These are phyloP conservation scores for Auricularia heimuer DNA, from an alignment of 768 basidiomycete genomes.

Conservation along the genomic window DNA sequence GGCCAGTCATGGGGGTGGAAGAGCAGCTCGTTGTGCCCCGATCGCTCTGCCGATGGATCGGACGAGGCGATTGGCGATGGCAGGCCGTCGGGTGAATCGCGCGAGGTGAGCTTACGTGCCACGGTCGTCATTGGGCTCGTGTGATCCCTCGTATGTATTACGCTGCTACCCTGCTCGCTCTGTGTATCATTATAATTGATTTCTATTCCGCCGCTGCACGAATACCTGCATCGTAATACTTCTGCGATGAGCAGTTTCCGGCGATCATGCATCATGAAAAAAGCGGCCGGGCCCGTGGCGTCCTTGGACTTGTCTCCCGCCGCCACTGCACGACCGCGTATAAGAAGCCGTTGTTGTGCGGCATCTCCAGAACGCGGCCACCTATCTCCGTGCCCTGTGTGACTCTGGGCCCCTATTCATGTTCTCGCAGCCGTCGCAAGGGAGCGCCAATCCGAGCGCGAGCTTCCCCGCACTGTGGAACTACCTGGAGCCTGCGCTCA, in stretches of 20 bases:
- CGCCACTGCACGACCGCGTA: no score
- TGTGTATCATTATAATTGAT: no score
- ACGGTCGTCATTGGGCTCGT: slow-evolving; percentile 73
- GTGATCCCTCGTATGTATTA: slow-evolving; percentile 19
- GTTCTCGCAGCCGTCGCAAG: slow-evolving; percentile 34
- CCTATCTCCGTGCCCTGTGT: not conserved
- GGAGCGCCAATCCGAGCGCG: slow-evolving; percentile 64
- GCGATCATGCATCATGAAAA: no score
- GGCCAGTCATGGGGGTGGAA: slow-evolving; percentile 96
- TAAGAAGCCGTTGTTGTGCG: not conserved
- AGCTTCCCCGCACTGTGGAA: slow-evolving; percentile 66
- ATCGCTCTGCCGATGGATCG: slow-evolving; percentile 14
- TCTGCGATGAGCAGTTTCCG: no score
- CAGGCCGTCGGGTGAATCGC: slow-evolving; percentile 30
- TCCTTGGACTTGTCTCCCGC: no score
- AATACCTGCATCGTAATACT: no score
- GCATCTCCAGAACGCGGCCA: not conserved
- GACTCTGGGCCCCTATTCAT: not conserved
- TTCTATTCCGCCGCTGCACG: no score
- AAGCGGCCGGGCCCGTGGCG: no score
- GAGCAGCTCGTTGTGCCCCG: slow-evolving; percentile 41
- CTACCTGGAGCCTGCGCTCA: slow-evolving; percentile 63
- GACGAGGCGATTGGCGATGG: slow-evolving; percentile 12
- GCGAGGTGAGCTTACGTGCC: slow-evolving; percentile 59
- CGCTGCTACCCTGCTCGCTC: no score